A percentile compares a stretch with the other conserved stretches of the same genome.
phyloP scores from a whole-genome alignment of 371 early-diverging fungal species.

The Mucor indicus region DNA sequence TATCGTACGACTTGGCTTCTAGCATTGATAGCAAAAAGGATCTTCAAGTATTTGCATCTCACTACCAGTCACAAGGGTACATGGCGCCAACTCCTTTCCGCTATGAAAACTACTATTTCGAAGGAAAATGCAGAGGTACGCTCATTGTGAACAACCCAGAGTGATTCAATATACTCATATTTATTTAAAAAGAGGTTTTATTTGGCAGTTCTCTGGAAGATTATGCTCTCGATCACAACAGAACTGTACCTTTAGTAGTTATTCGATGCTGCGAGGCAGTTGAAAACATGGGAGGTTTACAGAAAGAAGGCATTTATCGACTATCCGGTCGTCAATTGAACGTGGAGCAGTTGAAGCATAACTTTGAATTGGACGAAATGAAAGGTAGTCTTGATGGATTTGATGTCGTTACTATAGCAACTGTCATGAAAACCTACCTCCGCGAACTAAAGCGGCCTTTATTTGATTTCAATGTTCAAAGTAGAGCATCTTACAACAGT shows the following conservation, averaged over 20 bases:
- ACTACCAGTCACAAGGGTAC: conserved; percentile 40
- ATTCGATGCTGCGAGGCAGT: conserved; percentile 56
- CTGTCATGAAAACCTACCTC: conserved; percentile 61
- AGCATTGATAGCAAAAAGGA: conserved; percentile 29
- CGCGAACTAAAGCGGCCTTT: conserved; percentile 63
- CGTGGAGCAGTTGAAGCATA: conserved; percentile 47
- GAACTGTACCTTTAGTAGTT: conserved; percentile 53
- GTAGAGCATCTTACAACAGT: conserved; percentile 55
- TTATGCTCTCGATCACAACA: conserved; percentile 41
- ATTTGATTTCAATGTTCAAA: conserved; percentile 50
- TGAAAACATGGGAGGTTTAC: conserved; percentile 59
- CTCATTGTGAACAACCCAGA: not conserved
- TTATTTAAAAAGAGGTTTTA: conserved; percentile 37
- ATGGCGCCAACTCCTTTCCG: conserved; percentile 40
- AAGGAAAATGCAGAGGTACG: conserved; percentile 39
- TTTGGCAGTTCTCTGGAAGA: conserved; percentile 57
- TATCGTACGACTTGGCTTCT: conserved; percentile 15
- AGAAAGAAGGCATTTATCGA: conserved; percentile 72
- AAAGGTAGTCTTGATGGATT: conserved; percentile 38
- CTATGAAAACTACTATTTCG: conserved; percentile 50
- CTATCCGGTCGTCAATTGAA: conserved; percentile 65
- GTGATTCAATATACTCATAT: not conserved
- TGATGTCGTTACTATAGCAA: conserved; percentile 61
- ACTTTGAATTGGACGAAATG: conserved; percentile 56
- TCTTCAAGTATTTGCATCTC: conserved; percentile 27